phyloP scores from a whole-genome alignment of 2,329 filamentous ascomycete genomes.

The Pseudopithomyces maydicus region DNA sequence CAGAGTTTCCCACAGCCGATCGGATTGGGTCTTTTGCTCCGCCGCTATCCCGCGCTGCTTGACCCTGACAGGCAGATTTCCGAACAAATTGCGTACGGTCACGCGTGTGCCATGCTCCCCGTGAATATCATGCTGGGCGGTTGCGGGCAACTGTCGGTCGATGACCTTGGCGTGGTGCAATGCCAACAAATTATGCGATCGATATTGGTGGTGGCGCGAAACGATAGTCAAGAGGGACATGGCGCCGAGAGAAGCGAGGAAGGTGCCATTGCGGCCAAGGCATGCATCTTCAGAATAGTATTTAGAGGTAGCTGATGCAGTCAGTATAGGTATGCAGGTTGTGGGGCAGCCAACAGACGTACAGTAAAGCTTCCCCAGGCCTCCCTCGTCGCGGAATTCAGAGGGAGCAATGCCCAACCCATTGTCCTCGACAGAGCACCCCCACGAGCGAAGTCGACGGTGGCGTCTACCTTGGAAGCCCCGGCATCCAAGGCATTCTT shows the following conservation, averaged over 20 bases:
- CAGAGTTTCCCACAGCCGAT: slow-evolving; percentile 70
- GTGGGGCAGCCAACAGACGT: slow-evolving; percentile 23
- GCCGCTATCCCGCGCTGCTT: slow-evolving; percentile 70
- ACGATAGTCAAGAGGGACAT: slow-evolving; percentile 78
- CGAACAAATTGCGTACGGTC: slow-evolving; percentile 80
- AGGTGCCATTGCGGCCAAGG: slow-evolving; percentile 74
- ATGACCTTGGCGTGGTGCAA: slow-evolving; percentile 73
- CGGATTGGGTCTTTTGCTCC: slow-evolving; percentile 57
- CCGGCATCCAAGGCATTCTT: slow-evolving; percentile 85
- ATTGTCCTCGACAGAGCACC: slow-evolving; percentile 82
- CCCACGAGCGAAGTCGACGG: slow-evolving; percentile 75
- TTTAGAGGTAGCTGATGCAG: slow-evolving; percentile 75
- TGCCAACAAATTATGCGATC: slow-evolving; percentile 67
- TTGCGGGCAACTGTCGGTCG: slow-evolving; percentile 66
- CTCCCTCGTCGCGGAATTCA: slow-evolving; percentile 74
- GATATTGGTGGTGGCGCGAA: slow-evolving; percentile 68
- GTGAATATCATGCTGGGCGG: slow-evolving; percentile 59
- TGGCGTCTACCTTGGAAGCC: slow-evolving; percentile 70
- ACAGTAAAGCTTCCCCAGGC: slow-evolving; percentile 77
- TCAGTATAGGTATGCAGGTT: slow-evolving; percentile 13
- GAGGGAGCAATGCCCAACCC: slow-evolving; percentile 74
- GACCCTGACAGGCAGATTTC: slow-evolving; percentile 86
- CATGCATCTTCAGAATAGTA: slow-evolving; percentile 48
- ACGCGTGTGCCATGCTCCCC: slow-evolving; percentile 75
- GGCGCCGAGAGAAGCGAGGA: slow-evolving; percentile 76